Percentiles rank a stretch among this genome's conserved stretches.
Conservation (phyloP, 2,329 filamentous ascomycete species). For the Hymenotorrendiella dingleyae region DNA sequence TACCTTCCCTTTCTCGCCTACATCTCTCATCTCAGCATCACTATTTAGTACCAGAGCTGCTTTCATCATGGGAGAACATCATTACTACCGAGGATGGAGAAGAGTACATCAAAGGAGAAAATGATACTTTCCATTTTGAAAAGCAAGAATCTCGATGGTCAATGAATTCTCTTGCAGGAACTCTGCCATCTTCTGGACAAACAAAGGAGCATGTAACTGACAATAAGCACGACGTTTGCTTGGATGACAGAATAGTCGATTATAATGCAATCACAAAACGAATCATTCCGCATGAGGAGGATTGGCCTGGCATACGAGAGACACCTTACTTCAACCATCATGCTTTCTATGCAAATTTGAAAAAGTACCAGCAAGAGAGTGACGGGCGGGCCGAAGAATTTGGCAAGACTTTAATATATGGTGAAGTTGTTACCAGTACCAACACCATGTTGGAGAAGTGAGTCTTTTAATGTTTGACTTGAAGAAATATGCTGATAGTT, state of each 20-base stretch:
- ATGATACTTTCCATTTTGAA: conserved; percentile 76
- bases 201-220: conserved; percentile 28
- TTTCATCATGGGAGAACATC: conserved; percentile 61
- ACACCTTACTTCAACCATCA: conserved; percentile 86
- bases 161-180: conserved; percentile 47
- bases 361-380: conserved; percentile 53
- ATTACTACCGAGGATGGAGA: conserved; percentile 60
- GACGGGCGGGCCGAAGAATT: conserved; percentile 57
- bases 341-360: conserved; percentile 67
- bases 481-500: conserved; percentile 7
- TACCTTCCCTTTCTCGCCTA: conserved; percentile 75
- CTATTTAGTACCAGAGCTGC: conserved; percentile 59
- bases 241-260: conserved; percentile 59
- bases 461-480: conserved; percentile 15
- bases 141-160: conserved; percentile 57
- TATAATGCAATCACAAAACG: conserved; percentile 69
- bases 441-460: conserved; percentile 89
- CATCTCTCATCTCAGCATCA: conserved; percentile 70
- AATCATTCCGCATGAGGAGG: conserved; percentile 65
- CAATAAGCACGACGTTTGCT: conserved; percentile 29
- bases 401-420: conserved; percentile 76
- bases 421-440: conserved; percentile 88
- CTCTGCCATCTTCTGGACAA: conserved; percentile 35
- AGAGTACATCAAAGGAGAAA: conserved; percentile 71
- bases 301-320: conserved; percentile 61